Conservation (phyloP, 73 alveolate genomes). For the Uronychia setigera region DNA sequence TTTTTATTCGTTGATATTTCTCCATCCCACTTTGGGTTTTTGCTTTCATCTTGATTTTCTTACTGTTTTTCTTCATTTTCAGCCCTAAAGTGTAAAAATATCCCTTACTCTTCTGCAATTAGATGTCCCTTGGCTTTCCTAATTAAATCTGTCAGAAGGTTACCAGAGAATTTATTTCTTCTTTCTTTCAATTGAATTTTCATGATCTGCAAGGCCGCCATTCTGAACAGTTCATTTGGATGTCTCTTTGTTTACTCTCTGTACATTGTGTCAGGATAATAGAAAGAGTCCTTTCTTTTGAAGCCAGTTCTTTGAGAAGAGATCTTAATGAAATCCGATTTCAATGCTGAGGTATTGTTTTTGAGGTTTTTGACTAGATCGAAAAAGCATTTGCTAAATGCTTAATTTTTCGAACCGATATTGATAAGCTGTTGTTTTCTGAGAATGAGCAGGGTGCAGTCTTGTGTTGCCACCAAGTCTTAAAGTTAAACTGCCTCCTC, state of each 20-base stretch:
- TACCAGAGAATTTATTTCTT: not conserved
- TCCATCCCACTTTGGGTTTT: no score
- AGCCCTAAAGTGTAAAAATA: no score
- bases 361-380: not conserved
- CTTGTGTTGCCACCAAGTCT: not conserved
- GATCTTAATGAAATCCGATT: not conserved
- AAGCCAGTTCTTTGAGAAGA: not conserved
- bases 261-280: not conserved
- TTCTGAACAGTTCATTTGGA: not conserved
- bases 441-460: not conserved
- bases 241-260: not conserved
- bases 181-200: not conserved
- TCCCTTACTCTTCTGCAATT: not conserved
- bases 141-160: not conserved
- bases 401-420: not conserved
- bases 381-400: not conserved
- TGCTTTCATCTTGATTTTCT: no score
- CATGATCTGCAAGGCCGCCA: not conserved
- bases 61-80: no score
- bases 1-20: no score
- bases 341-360: not conserved
- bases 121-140: not conserved
- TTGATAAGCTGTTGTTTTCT: not conserved
- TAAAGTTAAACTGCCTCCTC: not conserved
- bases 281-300: not conserved